Evolutionary conservation across 208 protist species (phyloP).

Genomic region (Leishmania aethiopica): DNA sequence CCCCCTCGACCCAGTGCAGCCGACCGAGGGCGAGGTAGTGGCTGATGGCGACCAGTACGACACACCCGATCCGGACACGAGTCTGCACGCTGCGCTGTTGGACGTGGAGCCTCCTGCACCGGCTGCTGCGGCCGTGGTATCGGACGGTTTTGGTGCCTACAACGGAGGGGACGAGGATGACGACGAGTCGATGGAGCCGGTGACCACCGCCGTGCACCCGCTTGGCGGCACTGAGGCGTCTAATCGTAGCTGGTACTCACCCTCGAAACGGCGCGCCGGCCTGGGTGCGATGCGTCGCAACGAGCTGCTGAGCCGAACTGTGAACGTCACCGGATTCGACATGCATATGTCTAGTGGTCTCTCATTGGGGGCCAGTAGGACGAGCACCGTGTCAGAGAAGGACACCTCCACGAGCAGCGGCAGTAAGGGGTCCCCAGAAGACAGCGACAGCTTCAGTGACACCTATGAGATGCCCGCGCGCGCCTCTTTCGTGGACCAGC

Average conservation of each 20-base stretch:
- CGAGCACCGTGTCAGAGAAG: neutral
- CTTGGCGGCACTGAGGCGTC: neutral
- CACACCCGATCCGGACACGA: neutral
- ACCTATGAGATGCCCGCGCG: neutral
- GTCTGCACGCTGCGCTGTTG: neutral
- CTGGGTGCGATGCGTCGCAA: slow-evolving; percentile 21
- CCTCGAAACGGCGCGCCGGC: slow-evolving; percentile 17
- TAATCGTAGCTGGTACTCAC: slow-evolving; percentile 24
- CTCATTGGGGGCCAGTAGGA: neutral
- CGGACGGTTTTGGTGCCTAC: neutral
- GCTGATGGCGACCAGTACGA: neutral
- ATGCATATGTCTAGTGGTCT: neutral
- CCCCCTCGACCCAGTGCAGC: neutral
- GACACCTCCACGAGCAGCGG: neutral
- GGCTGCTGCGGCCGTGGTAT: neutral
- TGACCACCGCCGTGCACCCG: neutral
- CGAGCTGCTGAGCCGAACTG: neutral
- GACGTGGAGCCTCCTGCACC: neutral
- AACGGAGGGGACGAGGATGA: neutral
- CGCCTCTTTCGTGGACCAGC: neutral
- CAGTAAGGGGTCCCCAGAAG: neutral
- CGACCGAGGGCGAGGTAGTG: neutral
- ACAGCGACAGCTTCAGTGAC: neutral
- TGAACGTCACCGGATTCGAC: neutral
- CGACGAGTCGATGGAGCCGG: neutral